phyloP scores from a whole-genome alignment of 495 filamentous ascomycete genomes.

The Talaromyces liani region DNA sequence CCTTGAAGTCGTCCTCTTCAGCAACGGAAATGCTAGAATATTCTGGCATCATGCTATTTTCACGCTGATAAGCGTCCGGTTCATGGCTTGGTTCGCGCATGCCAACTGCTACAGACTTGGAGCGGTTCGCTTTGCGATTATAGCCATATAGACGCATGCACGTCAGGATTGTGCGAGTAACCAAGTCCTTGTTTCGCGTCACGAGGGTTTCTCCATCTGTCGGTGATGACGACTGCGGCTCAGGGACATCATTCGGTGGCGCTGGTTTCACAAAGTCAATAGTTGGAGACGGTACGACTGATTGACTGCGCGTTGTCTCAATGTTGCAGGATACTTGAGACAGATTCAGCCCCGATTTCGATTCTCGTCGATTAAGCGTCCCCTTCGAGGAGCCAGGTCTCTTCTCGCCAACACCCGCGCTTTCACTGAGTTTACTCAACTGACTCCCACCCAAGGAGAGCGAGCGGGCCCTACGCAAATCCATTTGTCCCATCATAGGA shows the following conservation, averaged over 20 bases:
- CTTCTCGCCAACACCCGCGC: slow-evolving; percentile 1
- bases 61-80: slow-evolving; percentile 5
- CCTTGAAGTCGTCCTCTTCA: slow-evolving; percentile 56
- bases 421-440: slow-evolving; percentile 16
- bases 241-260: background rate
- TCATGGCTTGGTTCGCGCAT: background rate
- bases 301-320: slow-evolving; percentile 9
- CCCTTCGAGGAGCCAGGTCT: slow-evolving; percentile 16
- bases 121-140: slow-evolving; percentile 34
- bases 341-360: slow-evolving; percentile 13
- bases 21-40: slow-evolving; percentile 4
- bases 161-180: slow-evolving; percentile 46
- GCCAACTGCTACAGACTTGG: slow-evolving; percentile 8
- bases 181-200: slow-evolving; percentile 33
- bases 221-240: slow-evolving; percentile 8
- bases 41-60: background rate
- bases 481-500: slow-evolving; percentile 25
- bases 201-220: slow-evolving; percentile 30
- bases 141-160: slow-evolving; percentile 60
- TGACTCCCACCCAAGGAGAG: slow-evolving; percentile 31
- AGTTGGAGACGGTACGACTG: background rate
- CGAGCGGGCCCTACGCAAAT: slow-evolving; percentile 27
- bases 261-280: background rate
- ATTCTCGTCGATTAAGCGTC: slow-evolving; percentile 14
- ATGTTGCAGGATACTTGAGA: slow-evolving; percentile 15